Evolutionary conservation across 441 rosid genomes (phyloP).

Genomic region (Mallotus japonicus): DNA sequence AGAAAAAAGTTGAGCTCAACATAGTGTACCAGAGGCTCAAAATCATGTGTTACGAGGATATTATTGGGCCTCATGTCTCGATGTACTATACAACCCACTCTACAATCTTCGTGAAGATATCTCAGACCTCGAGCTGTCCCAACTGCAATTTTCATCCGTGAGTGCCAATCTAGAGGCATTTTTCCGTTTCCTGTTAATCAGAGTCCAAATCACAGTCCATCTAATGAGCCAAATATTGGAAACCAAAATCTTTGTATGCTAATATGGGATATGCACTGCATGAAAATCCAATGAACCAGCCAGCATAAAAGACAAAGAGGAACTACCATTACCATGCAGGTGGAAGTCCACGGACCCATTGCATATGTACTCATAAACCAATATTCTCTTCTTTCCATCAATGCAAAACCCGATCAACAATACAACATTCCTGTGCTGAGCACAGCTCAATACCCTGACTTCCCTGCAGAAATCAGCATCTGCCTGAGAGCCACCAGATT

Average conservation of each 20-base stretch:
- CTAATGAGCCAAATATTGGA: constrained; percentile 8
- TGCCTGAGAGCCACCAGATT: constrained; percentile 42
- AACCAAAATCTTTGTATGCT: not conserved
- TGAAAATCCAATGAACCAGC: not conserved
- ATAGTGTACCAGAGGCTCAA: constrained; percentile 55
- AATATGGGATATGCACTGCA: not conserved
- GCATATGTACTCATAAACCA: constrained; percentile 73
- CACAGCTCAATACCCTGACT: constrained; percentile 67
- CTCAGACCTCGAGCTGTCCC: constrained; percentile 69
- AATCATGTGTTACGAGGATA: constrained; percentile 68
- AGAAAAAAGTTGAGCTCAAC: not conserved
- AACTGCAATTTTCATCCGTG: constrained; percentile 55
- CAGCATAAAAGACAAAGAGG: constrained; percentile 1
- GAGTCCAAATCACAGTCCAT: not conserved
- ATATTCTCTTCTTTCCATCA: constrained; percentile 48
- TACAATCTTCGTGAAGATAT: constrained; percentile 78
- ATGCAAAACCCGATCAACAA: constrained; percentile 60
- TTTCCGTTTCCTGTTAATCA: constrained; percentile 41
- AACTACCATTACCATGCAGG: constrained; percentile 50
- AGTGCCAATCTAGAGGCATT: constrained; percentile 45
- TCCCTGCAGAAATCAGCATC: constrained; percentile 71
- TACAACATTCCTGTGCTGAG: constrained; percentile 71
- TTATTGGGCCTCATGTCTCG: constrained; percentile 60
- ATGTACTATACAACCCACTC: constrained; percentile 71
- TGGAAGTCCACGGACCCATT: constrained; percentile 66